Percentiles rank a stretch among this genome's conserved stretches.
phyloP scores from a whole-genome alignment of 2,329 filamentous ascomycete genomes.

The Iodosphaeria phyllophila region DNA sequence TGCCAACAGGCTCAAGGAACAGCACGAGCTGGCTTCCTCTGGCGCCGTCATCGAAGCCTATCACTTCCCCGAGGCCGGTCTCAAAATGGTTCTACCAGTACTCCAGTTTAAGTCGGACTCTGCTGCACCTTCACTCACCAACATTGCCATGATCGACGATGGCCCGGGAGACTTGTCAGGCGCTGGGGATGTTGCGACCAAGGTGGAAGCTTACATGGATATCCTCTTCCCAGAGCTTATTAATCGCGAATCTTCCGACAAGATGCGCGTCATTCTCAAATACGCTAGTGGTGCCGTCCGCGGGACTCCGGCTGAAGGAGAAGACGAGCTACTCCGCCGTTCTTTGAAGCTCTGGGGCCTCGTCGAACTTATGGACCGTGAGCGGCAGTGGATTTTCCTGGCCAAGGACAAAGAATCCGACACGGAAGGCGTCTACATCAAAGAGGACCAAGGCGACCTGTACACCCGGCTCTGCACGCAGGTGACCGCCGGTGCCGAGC shows the following conservation, averaged over 20 bases:
- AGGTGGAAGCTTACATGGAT: constrained; percentile 42
- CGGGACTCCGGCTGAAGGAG: constrained; percentile 24
- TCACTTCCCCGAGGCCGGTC: constrained; percentile 34
- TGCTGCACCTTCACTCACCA: constrained; percentile 12
- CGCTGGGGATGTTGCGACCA: constrained; percentile 37
- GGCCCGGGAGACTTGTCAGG: too few relatives aligned
- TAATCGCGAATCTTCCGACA: constrained; percentile 37
- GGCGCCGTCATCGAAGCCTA: constrained; percentile 35
- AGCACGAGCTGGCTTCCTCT: constrained; percentile 27
- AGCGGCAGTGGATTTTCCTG: constrained; percentile 39
- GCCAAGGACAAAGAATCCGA: constrained; percentile 24
- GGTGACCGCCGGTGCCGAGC: constrained; percentile 44
- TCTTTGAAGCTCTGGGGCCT: constrained; percentile 46
- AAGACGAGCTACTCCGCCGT: constrained; percentile 34
- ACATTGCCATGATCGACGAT: constrained; percentile 37
- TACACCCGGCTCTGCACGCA: constrained; percentile 46
- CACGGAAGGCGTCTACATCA: constrained; percentile 25
- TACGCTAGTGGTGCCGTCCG: constrained; percentile 26
- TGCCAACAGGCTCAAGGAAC: constrained; percentile 33
- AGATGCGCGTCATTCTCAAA: constrained; percentile 38
- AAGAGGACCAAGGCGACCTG: constrained; percentile 34
- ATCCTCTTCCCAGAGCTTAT: constrained; percentile 37
- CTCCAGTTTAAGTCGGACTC: constrained; percentile 13
- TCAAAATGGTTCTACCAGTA: constrained; percentile 24
- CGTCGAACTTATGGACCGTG: constrained; percentile 45